Percentiles rank a stretch among this genome's conserved stretches.
Evolutionary conservation across 345 rosid genomes (phyloP).

Genomic region (Microthlaspi erraticum): DNA sequence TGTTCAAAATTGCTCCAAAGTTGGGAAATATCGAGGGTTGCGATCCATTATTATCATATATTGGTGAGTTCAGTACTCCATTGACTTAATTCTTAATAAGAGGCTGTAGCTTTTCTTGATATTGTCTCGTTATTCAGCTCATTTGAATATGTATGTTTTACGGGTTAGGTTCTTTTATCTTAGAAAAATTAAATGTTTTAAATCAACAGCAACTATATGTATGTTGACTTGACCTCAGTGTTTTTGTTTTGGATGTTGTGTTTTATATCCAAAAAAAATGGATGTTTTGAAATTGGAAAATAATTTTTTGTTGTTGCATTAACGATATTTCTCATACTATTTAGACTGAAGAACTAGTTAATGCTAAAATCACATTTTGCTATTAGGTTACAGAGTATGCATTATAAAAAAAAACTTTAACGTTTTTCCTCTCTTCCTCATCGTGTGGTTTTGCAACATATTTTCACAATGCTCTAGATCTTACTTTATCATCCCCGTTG

Average conservation of each 20-base stretch:
- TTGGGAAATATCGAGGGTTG: slow-evolving; percentile 13
- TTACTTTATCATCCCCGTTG: slow-evolving; percentile 17
- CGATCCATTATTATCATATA: slow-evolving; percentile 7
- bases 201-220: slow-evolving; percentile 29
- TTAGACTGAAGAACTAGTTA: not conserved
- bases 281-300: not conserved
- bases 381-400: not conserved
- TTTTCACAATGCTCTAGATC: not conserved
- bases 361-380: not conserved
- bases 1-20: slow-evolving; percentile 11
- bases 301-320: not conserved
- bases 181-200: not conserved
- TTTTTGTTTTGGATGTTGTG: not conserved
- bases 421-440: not conserved
- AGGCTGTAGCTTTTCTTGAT: slow-evolving; percentile 26
- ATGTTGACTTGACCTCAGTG: slow-evolving; percentile 18
- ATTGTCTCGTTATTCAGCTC: slow-evolving; percentile 15
- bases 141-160: slow-evolving; percentile 21
- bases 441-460: not conserved
- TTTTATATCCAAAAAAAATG: not conserved
- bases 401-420: not conserved
- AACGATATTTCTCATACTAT: not conserved
- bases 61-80: slow-evolving; percentile 32
- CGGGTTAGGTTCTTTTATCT: not conserved
- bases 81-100: slow-evolving; percentile 25